phyloP scores from a whole-genome alignment of 1,139 yeast species.

The Saccharomycopsis hybrid region DNA sequence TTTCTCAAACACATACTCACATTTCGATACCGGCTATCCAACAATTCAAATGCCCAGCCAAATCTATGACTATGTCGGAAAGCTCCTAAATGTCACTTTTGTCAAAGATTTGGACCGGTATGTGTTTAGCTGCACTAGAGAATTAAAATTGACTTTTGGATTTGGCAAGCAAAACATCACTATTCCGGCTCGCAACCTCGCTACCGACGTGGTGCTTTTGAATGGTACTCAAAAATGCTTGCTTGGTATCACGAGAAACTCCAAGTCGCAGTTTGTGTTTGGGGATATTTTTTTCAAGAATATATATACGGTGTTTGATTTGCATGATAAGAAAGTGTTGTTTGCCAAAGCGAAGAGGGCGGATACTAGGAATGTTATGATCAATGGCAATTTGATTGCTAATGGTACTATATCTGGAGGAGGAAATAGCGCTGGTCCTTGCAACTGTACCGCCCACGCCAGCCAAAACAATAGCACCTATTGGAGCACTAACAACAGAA shows the following conservation, averaged over 20 bases:
- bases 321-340: constrained; percentile 44
- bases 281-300: constrained; percentile 57
- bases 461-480: no score
- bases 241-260: constrained; percentile 30
- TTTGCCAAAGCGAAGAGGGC: constrained; percentile 33
- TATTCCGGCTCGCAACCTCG: constrained; percentile 4
- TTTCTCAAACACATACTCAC: constrained; percentile 9
- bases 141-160: background rate
- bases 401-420: no score
- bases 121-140: constrained; percentile 2
- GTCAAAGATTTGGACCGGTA: constrained; percentile 5
- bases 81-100: constrained; percentile 5
- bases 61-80: constrained; percentile 10
- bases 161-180: constrained; percentile 10
- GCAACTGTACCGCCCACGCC: no score
- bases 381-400: no score
- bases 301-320: constrained; percentile 55
- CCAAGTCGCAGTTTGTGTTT: constrained; percentile 29
- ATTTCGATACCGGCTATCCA: constrained; percentile 11
- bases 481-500: no score
- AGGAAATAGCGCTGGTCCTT: no score
- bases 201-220: background rate
- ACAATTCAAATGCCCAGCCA: constrained; percentile 9
- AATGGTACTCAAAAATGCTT: constrained; percentile 8
- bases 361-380: background rate